Base-by-base conservation (phyloP, 805 yeast species). In the Candida palmyrensis region DNA sequence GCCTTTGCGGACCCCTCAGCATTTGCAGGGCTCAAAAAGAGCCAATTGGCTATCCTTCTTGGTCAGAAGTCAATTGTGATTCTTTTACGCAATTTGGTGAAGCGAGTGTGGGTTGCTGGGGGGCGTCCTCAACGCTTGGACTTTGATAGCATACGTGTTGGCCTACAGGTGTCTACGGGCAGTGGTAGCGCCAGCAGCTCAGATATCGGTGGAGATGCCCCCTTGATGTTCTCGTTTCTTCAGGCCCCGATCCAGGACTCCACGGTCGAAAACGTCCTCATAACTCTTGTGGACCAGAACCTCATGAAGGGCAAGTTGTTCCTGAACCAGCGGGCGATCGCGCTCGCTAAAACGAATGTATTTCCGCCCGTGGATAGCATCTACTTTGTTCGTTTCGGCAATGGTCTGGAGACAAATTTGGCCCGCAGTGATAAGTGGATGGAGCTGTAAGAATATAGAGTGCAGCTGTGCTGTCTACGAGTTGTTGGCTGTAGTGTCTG, bases 231-330 rank as follows among this genome's bases (percentile, higher is more conserved):
- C 10, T 11, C 31, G 7, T 31, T 43, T 15, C 25, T 31, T 14
- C 32, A 30, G 9, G 29, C 28, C 10, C 25, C 31, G 12, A 30
- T 57, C n/a, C 57, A 63, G 26, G 75, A 72, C 38, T 30, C 45
- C 10, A 55, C 68, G 24, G 62, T 68, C 8, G 82, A 77, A 38
- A 76, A 73, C 33, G 43, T 77, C 6, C 49, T 76, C 29, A 57
- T 72, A 10, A 53, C 73, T 2, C 44, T 78, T n/a, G 68, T 74
- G 25, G 80, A 74, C 39, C 73, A 72, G 36, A 73, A 71, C 35
- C 47, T 75, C 12, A 43, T 78, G 22, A 73, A 68, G 39, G 82
- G 79, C 0, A 77, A 76, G 37, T 45, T 75, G 0, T 57, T 66
- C 22, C 61, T 74, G 1, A 50, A 66, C 22, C 48, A 59, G 7